phyloP scores from a whole-genome alignment of 2,329 filamentous ascomycete species.

The Aspergillus carbonarius region DNA sequence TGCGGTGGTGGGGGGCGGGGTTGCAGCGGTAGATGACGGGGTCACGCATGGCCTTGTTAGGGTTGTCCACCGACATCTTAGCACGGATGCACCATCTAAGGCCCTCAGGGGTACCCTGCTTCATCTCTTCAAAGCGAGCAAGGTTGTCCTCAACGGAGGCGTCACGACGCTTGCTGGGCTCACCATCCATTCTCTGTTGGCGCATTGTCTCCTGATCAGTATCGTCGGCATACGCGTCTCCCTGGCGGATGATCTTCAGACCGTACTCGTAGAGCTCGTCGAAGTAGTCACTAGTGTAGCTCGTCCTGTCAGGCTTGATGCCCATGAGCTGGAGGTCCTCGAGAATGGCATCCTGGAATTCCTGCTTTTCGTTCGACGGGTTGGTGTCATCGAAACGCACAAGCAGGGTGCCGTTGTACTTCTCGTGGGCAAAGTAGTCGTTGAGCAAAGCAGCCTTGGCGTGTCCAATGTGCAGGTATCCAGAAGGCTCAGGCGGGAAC shows the following conservation, averaged over 20 bases:
- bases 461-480: slow-evolving; percentile 93
- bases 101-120: slow-evolving; percentile 75
- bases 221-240: slow-evolving; percentile 91
- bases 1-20: slow-evolving; percentile 61
- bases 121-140: slow-evolving; percentile 90
- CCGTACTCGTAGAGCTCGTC: slow-evolving; percentile 85
- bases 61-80: slow-evolving; percentile 86
- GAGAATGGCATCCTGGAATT: slow-evolving; percentile 90
- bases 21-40: slow-evolving; percentile 98
- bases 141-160: slow-evolving; percentile 79
- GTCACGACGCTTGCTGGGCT: slow-evolving; percentile 78
- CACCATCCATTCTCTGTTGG: slow-evolving; percentile 77
- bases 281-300: slow-evolving; percentile 95
- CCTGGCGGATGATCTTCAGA: slow-evolving; percentile 78
- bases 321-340: slow-evolving; percentile 90
- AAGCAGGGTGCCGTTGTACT: slow-evolving; percentile 86
- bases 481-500: slow-evolving; percentile 93
- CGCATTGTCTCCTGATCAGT: slow-evolving; percentile 88
- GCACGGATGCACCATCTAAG: slow-evolving; percentile 87
- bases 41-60: slow-evolving; percentile 93
- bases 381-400: slow-evolving; percentile 97
- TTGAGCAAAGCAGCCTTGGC: slow-evolving; percentile 91
- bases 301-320: slow-evolving; percentile 80
- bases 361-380: slow-evolving; percentile 93
- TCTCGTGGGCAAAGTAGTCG: slow-evolving; percentile 94